Base-by-base conservation (phyloP, 345 rosid genomes). In the Eucalyptus paniculata region DNA sequence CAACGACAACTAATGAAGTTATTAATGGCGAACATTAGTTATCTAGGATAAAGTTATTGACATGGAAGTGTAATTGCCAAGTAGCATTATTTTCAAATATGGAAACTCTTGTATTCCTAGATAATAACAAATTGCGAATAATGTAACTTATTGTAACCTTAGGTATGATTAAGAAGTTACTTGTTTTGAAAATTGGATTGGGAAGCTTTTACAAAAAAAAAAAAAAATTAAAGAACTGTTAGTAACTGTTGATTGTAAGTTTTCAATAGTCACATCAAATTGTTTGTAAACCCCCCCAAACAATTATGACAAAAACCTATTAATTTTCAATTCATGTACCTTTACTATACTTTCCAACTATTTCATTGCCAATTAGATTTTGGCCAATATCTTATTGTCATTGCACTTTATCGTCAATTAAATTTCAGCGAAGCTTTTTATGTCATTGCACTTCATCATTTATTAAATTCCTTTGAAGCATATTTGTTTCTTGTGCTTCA, bases 221-320 rank as follows among this genome's bases (percentile, higher is more conserved):
- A 42, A 11, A 47, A 10, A 1, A 12, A 50, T 1, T 54, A 23
- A 60, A 60, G 12, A 12, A 60, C 17, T 1, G 4, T 30, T 62
- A 4, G 69, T 62, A 62, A 28, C 8, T 0, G 0, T 30, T 1
- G 5, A 62, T 30, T 30, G 72, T 30, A 30, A 15, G 37, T n/a
- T 65, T 62, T 65, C 16, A 14, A 65, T 65, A 14, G 9, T 8
- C 17, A 65, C 37, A 65, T 65, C 19, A 0, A 5, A 14, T 30
- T 65, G 1, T 62, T 30, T 30, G 34, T 30, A 6, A 30, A 6
- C 18, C 9, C 34, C 34, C 17, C 18, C 6, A 1, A 12, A 62
- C 0, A 62, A 62, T 23, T 23, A 30, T n/a, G 32, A 62, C 19
- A 7, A n/a, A 15, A n/a, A n/a, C 3, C 77, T 8, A 8, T 8